Evolutionary conservation across 176 grass and related monocot genomes (phyloP).

Genomic region (Poa annua): DNA sequence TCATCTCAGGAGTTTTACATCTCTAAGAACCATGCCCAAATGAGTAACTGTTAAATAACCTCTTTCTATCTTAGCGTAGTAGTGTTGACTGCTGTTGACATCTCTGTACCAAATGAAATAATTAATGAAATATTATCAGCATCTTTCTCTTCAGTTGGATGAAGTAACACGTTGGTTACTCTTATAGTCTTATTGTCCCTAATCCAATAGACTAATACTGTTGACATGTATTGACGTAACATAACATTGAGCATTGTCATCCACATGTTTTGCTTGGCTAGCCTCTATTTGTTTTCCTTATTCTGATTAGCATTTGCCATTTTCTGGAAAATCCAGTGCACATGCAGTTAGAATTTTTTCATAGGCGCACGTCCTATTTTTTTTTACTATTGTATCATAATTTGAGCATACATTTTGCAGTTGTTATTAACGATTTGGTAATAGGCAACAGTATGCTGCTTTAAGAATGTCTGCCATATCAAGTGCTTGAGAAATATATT

Average conservation of each 20-base stretch:
- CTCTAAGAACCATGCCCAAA: slow-evolving; percentile 2
- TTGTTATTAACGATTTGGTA: not conserved
- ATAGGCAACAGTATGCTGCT: not conserved
- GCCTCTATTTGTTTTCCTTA: slow-evolving; percentile 13
- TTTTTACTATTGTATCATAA: not conserved
- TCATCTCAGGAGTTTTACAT: slow-evolving; percentile 13
- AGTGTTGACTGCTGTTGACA: not conserved
- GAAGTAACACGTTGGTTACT: not conserved
- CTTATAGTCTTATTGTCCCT: not conserved
- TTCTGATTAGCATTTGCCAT: not conserved
- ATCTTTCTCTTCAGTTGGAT: not conserved
- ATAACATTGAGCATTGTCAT: slow-evolving; percentile 21
- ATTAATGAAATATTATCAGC: not conserved
- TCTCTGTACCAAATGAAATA: slow-evolving; percentile 8
- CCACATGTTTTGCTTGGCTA: slow-evolving; percentile 12
- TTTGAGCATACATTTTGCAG: slow-evolving; percentile 12
- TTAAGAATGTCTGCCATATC: not conserved
- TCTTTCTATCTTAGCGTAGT: slow-evolving; percentile 9
- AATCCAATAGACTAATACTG: not conserved
- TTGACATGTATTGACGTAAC: not conserved
- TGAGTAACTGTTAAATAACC: not conserved
- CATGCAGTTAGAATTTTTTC: not conserved
- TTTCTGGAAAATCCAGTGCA: slow-evolving; percentile 15
- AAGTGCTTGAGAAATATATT: slow-evolving; percentile 22
- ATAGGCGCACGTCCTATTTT: too few species aligned